Base-by-base conservation (phyloP, 768 basidiomycete species). In the Zangia roseola region DNA sequence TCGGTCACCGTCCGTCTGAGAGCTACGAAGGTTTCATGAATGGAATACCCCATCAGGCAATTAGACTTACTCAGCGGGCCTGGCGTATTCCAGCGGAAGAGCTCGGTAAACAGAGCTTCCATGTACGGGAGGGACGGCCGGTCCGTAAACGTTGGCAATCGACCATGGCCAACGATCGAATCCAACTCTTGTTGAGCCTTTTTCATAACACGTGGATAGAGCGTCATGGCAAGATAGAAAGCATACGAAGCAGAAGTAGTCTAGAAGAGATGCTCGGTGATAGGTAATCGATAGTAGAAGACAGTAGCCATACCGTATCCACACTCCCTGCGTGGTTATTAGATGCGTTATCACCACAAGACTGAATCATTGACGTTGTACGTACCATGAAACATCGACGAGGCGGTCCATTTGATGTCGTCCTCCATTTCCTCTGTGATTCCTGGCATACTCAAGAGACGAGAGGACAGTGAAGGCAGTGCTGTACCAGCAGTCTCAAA, bases 161-260 rank as follows among this genome's bases (percentile, higher is more conserved):
- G 45, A 5, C 51, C 44, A 4, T 31, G 28, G 8, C 67, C 68
- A 10, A 69, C 55, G 0, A 69, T 54, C 0, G 42, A 16, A 25
- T 65, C 64, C 10, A 69, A 42, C 37, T 69, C 66, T 31, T 49
- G 47, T 40, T 62, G 66, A 0, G 57, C 66, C 34, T 53, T 66
- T 39, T 51, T 52, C 54, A 63, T 53, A n/a, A 61, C 58, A 1
- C 34, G 45, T 3, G 69, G 68, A 39, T 58, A 53, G 38, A 64
- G 57, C 17, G 56, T 53, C 67, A 68, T 69, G 3, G 62, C 68
- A 16, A 67, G 61, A 19, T 52, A 52, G 35, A 60, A 58, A 8
- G 50, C 47, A 39, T 47, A 55, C 6, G 43, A 26, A 1, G 49
- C 20, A 2, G 61, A 54, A 12, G 34, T 40, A 7, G 55, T 21